phyloP scores from a whole-genome alignment of 176 grass and related monocot species.

The Oryza meyeriana region DNA sequence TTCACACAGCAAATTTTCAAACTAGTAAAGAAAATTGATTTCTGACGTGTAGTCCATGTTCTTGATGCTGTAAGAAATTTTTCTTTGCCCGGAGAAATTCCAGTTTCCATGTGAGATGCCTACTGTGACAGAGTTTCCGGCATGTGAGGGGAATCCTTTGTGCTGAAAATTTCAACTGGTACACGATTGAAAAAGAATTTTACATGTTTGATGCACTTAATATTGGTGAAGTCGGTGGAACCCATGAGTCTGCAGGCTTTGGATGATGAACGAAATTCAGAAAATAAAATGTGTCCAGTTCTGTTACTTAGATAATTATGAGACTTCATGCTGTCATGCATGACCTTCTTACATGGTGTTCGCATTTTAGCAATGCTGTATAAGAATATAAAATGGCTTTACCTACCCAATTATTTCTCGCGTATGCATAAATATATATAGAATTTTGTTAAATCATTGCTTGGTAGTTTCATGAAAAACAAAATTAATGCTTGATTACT shows the following conservation, averaged over 20 bases:
- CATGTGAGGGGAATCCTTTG: conserved; percentile 35
- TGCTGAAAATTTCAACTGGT: conserved; percentile 12
- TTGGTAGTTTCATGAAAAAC: neutral
- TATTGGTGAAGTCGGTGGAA: conserved; percentile 15
- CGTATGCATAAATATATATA: neutral
- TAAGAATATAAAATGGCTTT: no score
- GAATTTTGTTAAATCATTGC: neutral
- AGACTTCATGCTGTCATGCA: neutral
- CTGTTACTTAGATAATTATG: neutral
- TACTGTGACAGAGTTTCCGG: neutral
- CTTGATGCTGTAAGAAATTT: conserved; percentile 18
- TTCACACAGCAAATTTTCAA: conserved; percentile 22
- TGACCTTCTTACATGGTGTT: neutral
- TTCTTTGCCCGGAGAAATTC: neutral
- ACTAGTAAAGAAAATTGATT: conserved; percentile 12
- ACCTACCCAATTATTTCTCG: neutral
- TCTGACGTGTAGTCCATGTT: conserved; percentile 35
- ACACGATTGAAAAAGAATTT: neutral
- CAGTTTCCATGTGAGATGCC: conserved; percentile 32
- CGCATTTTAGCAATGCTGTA: neutral
- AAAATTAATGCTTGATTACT: no score
- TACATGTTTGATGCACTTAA: neutral
- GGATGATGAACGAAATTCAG: neutral
- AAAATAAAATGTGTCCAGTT: neutral
- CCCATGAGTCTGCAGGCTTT: neutral